phyloP scores from a whole-genome alignment of 257 asterid species.

The Nicotiana otophora region DNA sequence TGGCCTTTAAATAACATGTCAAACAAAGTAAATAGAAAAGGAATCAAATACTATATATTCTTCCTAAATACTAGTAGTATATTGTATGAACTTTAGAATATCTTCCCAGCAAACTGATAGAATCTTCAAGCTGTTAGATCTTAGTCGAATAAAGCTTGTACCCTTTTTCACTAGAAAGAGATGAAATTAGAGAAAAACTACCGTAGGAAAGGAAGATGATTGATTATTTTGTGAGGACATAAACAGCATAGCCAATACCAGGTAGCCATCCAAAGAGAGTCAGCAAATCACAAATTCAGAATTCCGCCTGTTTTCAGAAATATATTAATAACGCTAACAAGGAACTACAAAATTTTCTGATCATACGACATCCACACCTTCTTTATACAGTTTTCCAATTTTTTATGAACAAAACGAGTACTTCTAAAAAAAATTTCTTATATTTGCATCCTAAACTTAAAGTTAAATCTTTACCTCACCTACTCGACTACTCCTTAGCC shows the following conservation, averaged over 20 bases:
- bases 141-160: background rate
- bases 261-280: conserved; percentile 74
- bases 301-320: conserved; percentile 42
- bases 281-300: conserved; percentile 73
- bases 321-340: background rate
- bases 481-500: background rate
- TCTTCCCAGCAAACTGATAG: background rate
- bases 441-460: background rate
- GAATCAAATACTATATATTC: background rate
- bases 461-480: background rate
- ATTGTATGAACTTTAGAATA: background rate
- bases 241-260: conserved; percentile 68
- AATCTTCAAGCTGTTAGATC: background rate
- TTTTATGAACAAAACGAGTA: background rate
- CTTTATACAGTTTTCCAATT: background rate
- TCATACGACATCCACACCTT: background rate
- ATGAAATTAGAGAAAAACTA: background rate
- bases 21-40: background rate
- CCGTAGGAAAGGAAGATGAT: background rate
- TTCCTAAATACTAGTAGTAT: background rate
- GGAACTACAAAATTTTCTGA: background rate
- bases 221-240: conserved; percentile 56
- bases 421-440: background rate
- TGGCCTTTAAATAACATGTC: background rate
- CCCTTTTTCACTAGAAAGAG: background rate